Evolutionary conservation across 257 asterid species (phyloP).

Genomic region (Plantago ovata): DNA sequence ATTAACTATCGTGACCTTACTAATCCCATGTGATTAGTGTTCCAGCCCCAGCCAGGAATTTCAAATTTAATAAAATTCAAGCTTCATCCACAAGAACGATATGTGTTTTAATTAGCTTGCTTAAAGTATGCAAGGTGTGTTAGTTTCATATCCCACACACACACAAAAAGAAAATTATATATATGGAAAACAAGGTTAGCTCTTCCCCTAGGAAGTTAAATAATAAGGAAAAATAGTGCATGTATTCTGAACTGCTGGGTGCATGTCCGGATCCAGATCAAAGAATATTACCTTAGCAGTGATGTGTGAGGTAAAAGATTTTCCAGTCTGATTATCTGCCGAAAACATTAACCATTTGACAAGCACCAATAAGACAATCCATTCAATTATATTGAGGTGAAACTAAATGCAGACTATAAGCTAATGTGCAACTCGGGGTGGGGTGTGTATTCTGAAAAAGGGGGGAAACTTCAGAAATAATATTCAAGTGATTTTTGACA

Average conservation of each 20-base stretch:
- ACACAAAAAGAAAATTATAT: too few relatives aligned
- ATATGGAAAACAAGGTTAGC: neutral
- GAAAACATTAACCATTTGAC: neutral
- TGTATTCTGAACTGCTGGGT: neutral
- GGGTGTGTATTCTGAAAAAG: too few relatives aligned
- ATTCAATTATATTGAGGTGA: conserved; percentile 5
- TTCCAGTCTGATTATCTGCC: conserved; percentile 92
- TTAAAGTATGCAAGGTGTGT: conserved; percentile 3
- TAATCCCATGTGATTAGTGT: too few relatives aligned
- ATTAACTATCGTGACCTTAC: too few relatives aligned
- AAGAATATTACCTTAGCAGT: conserved; percentile 74
- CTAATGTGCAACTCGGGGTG: too few relatives aligned
- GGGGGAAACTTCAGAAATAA: too few relatives aligned
- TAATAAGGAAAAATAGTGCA: neutral
- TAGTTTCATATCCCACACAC: too few relatives aligned
- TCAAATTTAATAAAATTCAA: neutral
- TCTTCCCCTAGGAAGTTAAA: conserved; percentile 6
- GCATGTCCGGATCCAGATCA: conserved; percentile 14
- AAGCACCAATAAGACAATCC: neutral
- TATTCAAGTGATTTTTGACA: too few relatives aligned
- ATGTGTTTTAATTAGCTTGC: conserved; percentile 4
- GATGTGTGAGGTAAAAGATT: conserved; percentile 78
- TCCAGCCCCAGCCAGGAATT: neutral
- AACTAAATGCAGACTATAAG: neutral
- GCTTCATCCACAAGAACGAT: conserved; percentile 1